Evolutionary conservation across 192 early-diverging fungal species (phyloP).

Genomic region (Podila minutissima): DNA sequence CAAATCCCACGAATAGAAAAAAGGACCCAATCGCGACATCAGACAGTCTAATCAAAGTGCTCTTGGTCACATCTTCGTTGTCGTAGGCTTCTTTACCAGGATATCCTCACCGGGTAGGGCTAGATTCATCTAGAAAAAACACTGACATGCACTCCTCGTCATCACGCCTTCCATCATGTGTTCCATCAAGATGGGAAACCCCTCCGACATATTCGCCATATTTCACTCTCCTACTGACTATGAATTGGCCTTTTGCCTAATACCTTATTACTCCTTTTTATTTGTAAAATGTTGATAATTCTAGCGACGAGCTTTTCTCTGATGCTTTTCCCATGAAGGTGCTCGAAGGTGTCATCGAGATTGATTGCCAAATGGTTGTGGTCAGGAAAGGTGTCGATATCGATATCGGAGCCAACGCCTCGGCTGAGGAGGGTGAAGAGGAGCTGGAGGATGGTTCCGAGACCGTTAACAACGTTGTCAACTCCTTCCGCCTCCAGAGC

Average conservation of each 20-base stretch:
- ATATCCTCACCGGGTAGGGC: slow-evolving; percentile 5
- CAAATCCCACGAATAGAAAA: no score
- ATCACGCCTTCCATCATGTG: neutral
- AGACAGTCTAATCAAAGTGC: no score
- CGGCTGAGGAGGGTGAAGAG: slow-evolving; percentile 80
- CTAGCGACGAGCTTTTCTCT: slow-evolving; percentile 84
- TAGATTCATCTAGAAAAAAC: neutral
- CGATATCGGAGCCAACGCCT: slow-evolving; percentile 90
- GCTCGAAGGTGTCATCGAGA: slow-evolving; percentile 72
- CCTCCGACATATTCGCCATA: no score
- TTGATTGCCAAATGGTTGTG: slow-evolving; percentile 70
- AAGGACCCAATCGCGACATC: no score
- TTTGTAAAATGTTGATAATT: neutral
- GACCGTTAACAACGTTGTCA: slow-evolving; percentile 83
- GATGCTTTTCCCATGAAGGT: slow-evolving; percentile 76
- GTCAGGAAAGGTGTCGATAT: slow-evolving; percentile 69
- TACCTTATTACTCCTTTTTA: neutral
- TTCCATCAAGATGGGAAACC: neutral
- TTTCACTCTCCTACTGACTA: neutral
- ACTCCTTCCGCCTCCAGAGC: slow-evolving; percentile 73
- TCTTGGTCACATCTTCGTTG: no score
- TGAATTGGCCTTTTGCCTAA: neutral
- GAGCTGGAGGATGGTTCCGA: slow-evolving; percentile 61
- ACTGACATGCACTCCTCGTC: neutral
- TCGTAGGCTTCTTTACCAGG: slow-evolving; percentile 4